Evolutionary conservation across 331 rosid genomes (phyloP).

Genomic region (Dryas integrifolia): DNA sequence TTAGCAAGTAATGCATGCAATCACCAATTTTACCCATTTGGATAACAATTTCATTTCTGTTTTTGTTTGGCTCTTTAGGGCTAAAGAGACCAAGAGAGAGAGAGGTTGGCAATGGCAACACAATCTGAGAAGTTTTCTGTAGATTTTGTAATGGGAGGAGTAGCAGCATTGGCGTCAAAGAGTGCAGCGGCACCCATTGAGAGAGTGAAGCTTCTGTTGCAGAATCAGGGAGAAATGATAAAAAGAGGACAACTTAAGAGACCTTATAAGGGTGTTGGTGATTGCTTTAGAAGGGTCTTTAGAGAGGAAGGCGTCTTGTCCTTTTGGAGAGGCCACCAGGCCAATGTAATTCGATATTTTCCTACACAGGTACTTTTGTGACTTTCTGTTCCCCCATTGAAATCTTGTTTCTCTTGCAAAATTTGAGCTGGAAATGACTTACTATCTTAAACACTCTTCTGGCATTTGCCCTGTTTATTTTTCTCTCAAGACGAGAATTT

Average conservation of each 20-base stretch:
- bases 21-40: not conserved
- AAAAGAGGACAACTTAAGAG: constrained; percentile 78
- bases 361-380: constrained; percentile 77
- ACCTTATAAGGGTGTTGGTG: constrained; percentile 67
- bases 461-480: not conserved
- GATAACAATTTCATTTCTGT: not conserved
- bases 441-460: not conserved
- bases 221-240: constrained; percentile 93
- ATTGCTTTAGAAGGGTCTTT: constrained; percentile 65
- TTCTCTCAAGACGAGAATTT: not conserved
- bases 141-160: constrained; percentile 84
- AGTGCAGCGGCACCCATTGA: constrained; percentile 90
- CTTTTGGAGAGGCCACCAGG: constrained; percentile 96
- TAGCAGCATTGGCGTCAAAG: constrained; percentile 66
- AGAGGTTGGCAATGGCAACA: constrained; percentile 40
- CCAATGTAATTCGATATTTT: constrained; percentile 77
- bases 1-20: not conserved
- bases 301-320: constrained; percentile 77
- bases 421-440: constrained; percentile 5
- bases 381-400: constrained; percentile 1
- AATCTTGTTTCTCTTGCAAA: not conserved
- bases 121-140: constrained; percentile 64
- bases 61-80: constrained; percentile 4
- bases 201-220: constrained; percentile 89
- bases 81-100: not conserved